A percentile compares a stretch with the other conserved stretches of the same genome.
Evolutionary conservation across 139 green algal genomes (phyloP).

Genomic region (Tetradesmus obliquus): DNA sequence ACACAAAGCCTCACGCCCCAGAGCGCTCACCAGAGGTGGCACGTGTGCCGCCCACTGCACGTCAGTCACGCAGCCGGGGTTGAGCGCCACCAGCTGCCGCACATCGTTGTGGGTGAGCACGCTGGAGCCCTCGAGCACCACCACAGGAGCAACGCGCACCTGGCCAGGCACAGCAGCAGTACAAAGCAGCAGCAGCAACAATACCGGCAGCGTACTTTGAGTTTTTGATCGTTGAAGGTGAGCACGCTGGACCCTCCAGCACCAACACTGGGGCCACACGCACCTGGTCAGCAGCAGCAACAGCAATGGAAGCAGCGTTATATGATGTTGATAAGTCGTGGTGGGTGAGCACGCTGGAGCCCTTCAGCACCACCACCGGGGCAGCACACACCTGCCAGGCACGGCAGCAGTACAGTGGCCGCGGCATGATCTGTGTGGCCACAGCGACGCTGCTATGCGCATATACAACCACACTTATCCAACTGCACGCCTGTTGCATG

Average conservation of each 20-base stretch:
- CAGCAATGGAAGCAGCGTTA: too few species aligned
- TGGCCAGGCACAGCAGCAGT: not conserved
- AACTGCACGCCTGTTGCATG: too few species aligned
- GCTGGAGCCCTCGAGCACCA: not conserved
- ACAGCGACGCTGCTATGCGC: too few species aligned
- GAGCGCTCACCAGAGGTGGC: not conserved
- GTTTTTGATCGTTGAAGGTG: too few species aligned
- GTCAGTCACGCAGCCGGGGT: not conserved
- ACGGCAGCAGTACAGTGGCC: too few species aligned
- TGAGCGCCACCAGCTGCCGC: not conserved
- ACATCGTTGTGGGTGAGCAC: conserved; percentile 10
- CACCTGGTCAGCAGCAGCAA: too few species aligned
- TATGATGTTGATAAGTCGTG: not conserved
- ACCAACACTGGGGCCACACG: not conserved
- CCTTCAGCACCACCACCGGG: not conserved
- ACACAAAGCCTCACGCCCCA: too few species aligned
- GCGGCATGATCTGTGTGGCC: too few species aligned
- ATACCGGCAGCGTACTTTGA: too few species aligned
- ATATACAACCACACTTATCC: too few species aligned
- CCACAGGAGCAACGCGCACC: not conserved
- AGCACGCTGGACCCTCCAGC: not conserved
- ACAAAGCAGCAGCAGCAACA: not conserved
- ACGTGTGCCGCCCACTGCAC: conserved; percentile 16
- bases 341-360: not conserved
- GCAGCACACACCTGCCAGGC: not conserved